Evolutionary conservation across 2,329 filamentous ascomycete genomes (phyloP).

Genomic region (Botrytis paeoniae): DNA sequence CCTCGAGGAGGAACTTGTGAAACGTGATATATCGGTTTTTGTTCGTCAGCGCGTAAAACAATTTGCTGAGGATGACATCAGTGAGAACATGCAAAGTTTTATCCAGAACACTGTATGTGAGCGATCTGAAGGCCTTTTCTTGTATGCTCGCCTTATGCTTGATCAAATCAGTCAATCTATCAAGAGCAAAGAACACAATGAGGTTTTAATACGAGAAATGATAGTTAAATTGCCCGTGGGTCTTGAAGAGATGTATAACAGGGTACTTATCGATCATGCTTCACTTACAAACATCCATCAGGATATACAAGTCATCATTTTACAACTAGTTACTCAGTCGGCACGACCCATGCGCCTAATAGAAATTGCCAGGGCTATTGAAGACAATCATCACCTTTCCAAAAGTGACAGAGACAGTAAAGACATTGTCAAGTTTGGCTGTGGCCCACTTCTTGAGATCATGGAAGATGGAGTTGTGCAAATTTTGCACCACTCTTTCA

Average conservation of each 20-base stretch:
- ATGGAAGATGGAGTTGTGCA: conserved; percentile 45
- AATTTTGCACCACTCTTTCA: conserved; percentile 49
- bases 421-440: conserved; percentile 39
- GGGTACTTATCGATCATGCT: conserved; percentile 26
- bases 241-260: conserved; percentile 34
- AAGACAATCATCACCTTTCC: background rate
- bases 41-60: background rate
- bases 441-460: conserved; percentile 45
- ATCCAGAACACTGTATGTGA: conserved; percentile 9
- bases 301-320: conserved; percentile 27
- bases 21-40: conserved; percentile 36
- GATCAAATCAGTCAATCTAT: conserved; percentile 3
- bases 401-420: conserved; percentile 34
- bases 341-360: conserved; percentile 28
- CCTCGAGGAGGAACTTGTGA: conserved; percentile 40
- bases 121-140: conserved; percentile 11
- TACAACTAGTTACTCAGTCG: conserved; percentile 29
- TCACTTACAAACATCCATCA: conserved; percentile 2
- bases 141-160: conserved; percentile 19
- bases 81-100: background rate
- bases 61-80: background rate
- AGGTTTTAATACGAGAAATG: background rate
- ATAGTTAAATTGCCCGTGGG: conserved; percentile 23
- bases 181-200: background rate
- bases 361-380: conserved; percentile 14